Evolutionary conservation across 441 rosid genomes (phyloP).

Genomic region (Metrosideros polymorpha): DNA sequence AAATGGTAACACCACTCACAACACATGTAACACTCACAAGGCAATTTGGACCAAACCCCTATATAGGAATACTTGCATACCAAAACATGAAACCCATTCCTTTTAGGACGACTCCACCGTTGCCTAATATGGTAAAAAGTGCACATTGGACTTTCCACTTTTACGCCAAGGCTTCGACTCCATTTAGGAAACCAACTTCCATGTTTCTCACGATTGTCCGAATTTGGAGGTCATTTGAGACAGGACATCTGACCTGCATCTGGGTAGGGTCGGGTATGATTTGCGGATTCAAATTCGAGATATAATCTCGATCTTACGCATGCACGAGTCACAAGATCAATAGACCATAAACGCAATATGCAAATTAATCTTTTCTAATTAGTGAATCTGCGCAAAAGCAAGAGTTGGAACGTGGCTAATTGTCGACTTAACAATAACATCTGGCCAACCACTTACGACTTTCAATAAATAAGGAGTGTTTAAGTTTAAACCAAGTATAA

Average conservation of each 20-base stretch:
- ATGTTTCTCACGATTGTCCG: neutral
- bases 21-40: neutral
- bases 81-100: neutral
- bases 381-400: neutral
- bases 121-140: neutral
- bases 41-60: neutral
- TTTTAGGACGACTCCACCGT: neutral
- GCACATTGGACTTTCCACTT: neutral
- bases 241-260: neutral
- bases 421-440: neutral
- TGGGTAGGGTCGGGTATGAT: neutral
- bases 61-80: neutral
- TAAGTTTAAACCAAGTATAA: neutral
- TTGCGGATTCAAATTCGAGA: neutral
- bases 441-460: neutral
- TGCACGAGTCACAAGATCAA: rapidly evolving
- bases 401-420: neutral
- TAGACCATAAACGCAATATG: neutral
- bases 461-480: neutral
- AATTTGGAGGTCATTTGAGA: neutral
- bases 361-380: neutral
- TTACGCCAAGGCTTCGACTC: too few species aligned
- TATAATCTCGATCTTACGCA: neutral
- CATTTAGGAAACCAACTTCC: neutral
- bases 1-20: neutral